phyloP scores from a whole-genome alignment of 805 yeast genomes.

The Ogataea chonburiensis region DNA sequence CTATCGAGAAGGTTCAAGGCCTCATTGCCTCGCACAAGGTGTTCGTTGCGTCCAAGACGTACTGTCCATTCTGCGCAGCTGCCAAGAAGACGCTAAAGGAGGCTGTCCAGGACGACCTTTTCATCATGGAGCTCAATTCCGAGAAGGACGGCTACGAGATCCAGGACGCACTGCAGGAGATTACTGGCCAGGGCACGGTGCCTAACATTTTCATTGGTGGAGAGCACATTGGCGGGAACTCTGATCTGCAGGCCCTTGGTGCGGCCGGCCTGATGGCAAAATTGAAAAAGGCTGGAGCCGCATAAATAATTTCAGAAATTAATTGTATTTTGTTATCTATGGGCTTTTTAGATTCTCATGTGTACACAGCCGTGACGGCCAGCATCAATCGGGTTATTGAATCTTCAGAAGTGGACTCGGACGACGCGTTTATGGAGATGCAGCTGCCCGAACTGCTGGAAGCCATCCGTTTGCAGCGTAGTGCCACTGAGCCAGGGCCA shows the following conservation, averaged over 20 bases:
- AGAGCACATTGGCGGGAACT: constrained; percentile 93
- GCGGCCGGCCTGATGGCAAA: constrained; percentile 22
- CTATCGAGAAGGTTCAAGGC: constrained; percentile 55
- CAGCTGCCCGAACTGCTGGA: constrained; percentile 60
- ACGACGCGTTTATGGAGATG: constrained; percentile 38
- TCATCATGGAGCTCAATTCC: constrained; percentile 51
- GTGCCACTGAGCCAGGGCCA: constrained; percentile 38
- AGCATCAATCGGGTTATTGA: constrained; percentile 52
- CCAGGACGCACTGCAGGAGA: constrained; percentile 71
- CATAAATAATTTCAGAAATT: background rate
- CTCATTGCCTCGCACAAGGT: constrained; percentile 65
- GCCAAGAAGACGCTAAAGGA: constrained; percentile 43
- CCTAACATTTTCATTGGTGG: constrained; percentile 91
- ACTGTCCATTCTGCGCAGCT: constrained; percentile 65
- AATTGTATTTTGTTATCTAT: constrained; percentile 28
- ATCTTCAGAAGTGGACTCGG: constrained; percentile 41
- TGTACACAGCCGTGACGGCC: constrained; percentile 69
- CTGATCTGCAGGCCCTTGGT: constrained; percentile 74
- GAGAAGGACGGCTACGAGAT: constrained; percentile 72
- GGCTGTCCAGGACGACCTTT: constrained; percentile 44
- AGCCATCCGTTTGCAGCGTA: constrained; percentile 41
- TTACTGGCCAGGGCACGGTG: constrained; percentile 90
- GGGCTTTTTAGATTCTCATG: constrained; percentile 60
- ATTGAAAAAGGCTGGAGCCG: constrained; percentile 11
- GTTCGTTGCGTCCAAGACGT: constrained; percentile 79